Percentiles rank a stretch among this genome's conserved stretches.
phyloP scores from a whole-genome alignment of 2,329 filamentous ascomycete genomes.

The Dothistroma septosporum region DNA sequence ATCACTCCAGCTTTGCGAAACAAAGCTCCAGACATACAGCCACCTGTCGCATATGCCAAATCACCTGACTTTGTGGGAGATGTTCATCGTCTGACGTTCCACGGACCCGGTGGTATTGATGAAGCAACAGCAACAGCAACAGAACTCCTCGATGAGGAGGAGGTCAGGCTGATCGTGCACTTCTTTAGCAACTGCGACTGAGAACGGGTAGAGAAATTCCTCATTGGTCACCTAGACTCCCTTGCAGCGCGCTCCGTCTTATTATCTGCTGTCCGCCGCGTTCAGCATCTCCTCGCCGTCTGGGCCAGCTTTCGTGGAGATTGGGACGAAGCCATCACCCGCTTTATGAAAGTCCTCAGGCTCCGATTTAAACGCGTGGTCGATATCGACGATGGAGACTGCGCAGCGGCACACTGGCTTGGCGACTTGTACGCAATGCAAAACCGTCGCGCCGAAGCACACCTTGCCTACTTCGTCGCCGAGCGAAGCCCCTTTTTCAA shows the following conservation, averaged over 20 bases:
- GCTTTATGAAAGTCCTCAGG: conserved; percentile 21
- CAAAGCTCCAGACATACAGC: neutral
- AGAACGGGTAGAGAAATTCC: conserved; percentile 15
- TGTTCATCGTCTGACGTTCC: neutral
- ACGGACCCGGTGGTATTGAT: neutral
- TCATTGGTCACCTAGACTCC: conserved; percentile 2
- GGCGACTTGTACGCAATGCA: conserved; percentile 24
- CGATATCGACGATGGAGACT: conserved; percentile 24
- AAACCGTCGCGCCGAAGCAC: conserved; percentile 23
- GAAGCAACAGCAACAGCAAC: conserved; percentile 3
- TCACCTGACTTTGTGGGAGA: conserved; percentile 4
- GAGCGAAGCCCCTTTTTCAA: conserved; percentile 12
- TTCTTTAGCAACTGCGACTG: conserved; percentile 17
- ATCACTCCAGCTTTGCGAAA: neutral
- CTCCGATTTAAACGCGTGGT: conserved; percentile 16
- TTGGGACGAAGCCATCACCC: conserved; percentile 17
- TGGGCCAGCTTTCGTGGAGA: conserved; percentile 24
- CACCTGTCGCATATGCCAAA: neutral
- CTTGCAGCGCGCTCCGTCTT: neutral
- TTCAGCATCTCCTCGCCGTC: conserved; percentile 24
- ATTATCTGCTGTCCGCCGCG: neutral
- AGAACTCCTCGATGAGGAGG: conserved; percentile 8
- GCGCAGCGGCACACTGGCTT: conserved; percentile 27
- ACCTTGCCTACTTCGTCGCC: conserved; percentile 25
- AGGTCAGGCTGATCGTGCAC: conserved; percentile 13